phyloP scores from a whole-genome alignment of 805 yeast genomes.

The Candida wancherniae region DNA sequence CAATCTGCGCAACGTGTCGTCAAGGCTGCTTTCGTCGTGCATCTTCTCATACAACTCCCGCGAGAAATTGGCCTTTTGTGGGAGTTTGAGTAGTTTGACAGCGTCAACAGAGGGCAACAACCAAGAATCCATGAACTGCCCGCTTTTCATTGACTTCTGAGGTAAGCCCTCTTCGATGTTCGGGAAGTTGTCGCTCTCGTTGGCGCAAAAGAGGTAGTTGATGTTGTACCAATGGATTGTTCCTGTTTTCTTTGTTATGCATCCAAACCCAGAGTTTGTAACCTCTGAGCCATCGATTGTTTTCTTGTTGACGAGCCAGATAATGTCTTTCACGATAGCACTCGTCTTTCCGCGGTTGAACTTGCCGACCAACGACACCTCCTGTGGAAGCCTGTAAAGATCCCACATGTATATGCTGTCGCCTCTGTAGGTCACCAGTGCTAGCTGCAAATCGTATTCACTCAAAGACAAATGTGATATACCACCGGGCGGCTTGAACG shows the following conservation, averaged over 20 bases:
- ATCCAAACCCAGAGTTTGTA: conserved; percentile 42
- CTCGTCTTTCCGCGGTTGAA: conserved; percentile 61
- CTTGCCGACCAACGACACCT: conserved; percentile 52
- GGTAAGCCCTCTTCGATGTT: conserved; percentile 17
- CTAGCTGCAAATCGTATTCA: conserved; percentile 54
- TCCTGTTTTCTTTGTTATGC: conserved; percentile 51
- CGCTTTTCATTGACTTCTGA: conserved; percentile 1
- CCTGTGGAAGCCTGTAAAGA: conserved; percentile 44
- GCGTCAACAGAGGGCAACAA: conserved; percentile 38
- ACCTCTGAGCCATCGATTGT: conserved; percentile 14
- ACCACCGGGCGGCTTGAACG: conserved; percentile 59
- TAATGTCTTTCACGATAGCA: conserved; percentile 44
- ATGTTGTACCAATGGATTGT: conserved; percentile 58
- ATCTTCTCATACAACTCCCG: conserved; percentile 1
- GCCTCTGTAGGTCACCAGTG: conserved; percentile 53
- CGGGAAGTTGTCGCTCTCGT: conserved; percentile 26
- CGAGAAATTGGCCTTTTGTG: conserved; percentile 13
- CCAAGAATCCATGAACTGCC: conserved; percentile 40
- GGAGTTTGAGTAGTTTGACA: conserved; percentile 24
- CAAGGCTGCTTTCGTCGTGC: background rate
- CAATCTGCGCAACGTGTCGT: conserved; percentile 3
- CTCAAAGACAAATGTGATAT: conserved; percentile 56
- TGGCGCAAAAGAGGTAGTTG: conserved; percentile 35
- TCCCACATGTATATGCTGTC: conserved; percentile 66
- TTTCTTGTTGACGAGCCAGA: conserved; percentile 47